Evolutionary conservation across 2,329 filamentous ascomycete species (phyloP).

Genomic region (Berkeleyomyces rouxiae): DNA sequence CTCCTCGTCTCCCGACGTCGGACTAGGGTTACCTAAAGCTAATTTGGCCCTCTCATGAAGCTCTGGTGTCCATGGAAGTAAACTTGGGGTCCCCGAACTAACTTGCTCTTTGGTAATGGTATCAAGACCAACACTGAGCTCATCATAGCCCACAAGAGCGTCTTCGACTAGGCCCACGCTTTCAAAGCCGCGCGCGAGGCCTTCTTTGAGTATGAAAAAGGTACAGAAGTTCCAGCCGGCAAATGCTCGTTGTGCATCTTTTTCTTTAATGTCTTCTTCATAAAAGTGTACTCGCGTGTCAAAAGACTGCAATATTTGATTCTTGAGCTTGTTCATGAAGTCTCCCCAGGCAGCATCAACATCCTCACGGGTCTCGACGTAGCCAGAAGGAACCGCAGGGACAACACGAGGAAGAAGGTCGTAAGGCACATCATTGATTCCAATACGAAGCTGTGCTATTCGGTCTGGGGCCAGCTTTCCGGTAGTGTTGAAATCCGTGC

Average conservation of each 20-base stretch:
- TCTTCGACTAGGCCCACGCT: slow-evolving; percentile 93
- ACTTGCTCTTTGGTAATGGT: slow-evolving; percentile 61
- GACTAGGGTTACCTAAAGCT: not conserved
- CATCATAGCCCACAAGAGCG: slow-evolving; percentile 85
- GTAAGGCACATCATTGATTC: slow-evolving; percentile 51
- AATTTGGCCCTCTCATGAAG: slow-evolving; percentile 41
- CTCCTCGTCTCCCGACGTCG: slow-evolving; percentile 23
- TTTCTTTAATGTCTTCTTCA: slow-evolving; percentile 92
- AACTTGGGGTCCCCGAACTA: slow-evolving; percentile 38
- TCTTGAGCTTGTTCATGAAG: slow-evolving; percentile 72
- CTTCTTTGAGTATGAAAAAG: slow-evolving; percentile 95
- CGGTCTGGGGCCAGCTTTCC: slow-evolving; percentile 57
- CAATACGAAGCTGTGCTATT: slow-evolving; percentile 71
- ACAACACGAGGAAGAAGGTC: slow-evolving; percentile 46
- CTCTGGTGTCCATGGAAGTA: slow-evolving; percentile 58
- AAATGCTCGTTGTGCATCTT: slow-evolving; percentile 68
- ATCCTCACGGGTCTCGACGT: slow-evolving; percentile 58
- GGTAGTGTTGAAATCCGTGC: slow-evolving; percentile 68
- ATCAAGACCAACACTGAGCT: slow-evolving; percentile 77
- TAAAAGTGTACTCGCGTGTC: slow-evolving; percentile 84
- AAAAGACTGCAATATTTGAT: slow-evolving; percentile 73
- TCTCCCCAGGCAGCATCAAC: slow-evolving; percentile 71
- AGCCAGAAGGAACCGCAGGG: slow-evolving; percentile 44
- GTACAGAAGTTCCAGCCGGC: slow-evolving; percentile 99
- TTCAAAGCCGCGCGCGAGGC: slow-evolving; percentile 82